Evolutionary conservation across 2,329 filamentous ascomycete species (phyloP), one percentile per base, ranked within the genome.

Genomic region (Triangularia verruculosa): DNA sequence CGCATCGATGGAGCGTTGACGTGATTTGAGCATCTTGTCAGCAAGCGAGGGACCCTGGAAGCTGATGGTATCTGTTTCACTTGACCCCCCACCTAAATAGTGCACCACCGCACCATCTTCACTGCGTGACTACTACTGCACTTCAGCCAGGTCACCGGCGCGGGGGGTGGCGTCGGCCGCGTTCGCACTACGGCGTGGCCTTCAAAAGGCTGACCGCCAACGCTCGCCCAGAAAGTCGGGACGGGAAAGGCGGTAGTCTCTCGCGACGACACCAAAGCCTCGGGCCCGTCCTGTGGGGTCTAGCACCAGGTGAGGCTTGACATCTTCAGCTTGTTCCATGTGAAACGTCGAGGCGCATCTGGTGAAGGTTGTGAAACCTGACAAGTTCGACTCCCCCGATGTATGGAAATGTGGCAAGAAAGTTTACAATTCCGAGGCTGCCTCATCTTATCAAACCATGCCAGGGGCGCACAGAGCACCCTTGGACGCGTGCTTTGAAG

Each of bases 331-430:
- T 47, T 22, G 39, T 7, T 32, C 6, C 4, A 13, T 52, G 57
- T 59, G 57, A 59, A 59, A 59, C 57, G 57, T 59, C 57, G 39
- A 59, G 22, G 15, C 12, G 56, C 30, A 43, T 58, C 25, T 58
- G 30, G 17, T 9, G 47, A 27, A 27, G 39, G 24, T 52, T 52
- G 57, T 59, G 34, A 59, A 59, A 59, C 57, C 24, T n/a, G n/a
- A 32, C n/a, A 59, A 17, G 57, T 59, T 59, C 39, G 39, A 27
- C 7, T 20, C 3, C 54, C n/a, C 24, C 30, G n/a, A 47, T 32
- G 30, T 9, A 28, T 28, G 9, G 27, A 28, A 28, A 28, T 4
- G 27, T 9, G 27, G 9, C 27, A 28, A 4, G 27, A 28, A n/a
- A n/a, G n/a, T n/a, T n/a, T n/a, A n/a, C n/a, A n/a, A n/a, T n/a